Conservation (phyloP, 208 protist genomes). For the Acanthamoeba rhysodes region DNA sequence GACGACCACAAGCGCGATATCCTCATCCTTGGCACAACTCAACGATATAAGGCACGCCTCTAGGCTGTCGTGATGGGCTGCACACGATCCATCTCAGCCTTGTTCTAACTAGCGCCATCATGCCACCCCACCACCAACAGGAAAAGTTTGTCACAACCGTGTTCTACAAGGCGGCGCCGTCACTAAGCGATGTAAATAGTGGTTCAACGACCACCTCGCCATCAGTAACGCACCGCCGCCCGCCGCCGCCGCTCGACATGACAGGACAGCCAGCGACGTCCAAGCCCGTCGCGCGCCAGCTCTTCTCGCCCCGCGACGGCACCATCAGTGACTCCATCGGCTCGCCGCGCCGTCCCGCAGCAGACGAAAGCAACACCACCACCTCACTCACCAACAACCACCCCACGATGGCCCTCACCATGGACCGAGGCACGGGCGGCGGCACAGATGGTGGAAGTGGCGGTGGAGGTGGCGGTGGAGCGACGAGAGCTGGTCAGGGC, state of each 20-base stretch:
- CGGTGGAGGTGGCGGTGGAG: neutral
- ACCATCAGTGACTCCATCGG: constrained; percentile 27
- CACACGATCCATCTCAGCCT: neutral
- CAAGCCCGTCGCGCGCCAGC: constrained; percentile 39
- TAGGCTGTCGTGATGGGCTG: neutral
- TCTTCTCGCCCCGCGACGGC: constrained; percentile 34
- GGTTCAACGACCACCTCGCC: constrained; percentile 1
- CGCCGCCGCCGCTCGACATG: neutral
- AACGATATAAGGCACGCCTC: constrained; percentile 78
- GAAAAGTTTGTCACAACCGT: constrained; percentile 32
- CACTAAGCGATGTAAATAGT: constrained; percentile 41
- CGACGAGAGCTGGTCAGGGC: no score
- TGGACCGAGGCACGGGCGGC: constrained; percentile 22
- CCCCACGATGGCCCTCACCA: constrained; percentile 28
- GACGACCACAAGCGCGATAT: constrained; percentile 78
- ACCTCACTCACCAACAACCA: neutral
- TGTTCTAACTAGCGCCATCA: neutral
- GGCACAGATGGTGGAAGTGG: no score
- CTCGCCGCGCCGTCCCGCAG: neutral
- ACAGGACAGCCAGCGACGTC: neutral
- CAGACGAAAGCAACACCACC: neutral
- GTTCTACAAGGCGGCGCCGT: constrained; percentile 38
- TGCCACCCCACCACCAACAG: neutral
- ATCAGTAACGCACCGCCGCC: neutral
- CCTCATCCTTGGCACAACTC: constrained; percentile 81